Base-by-base conservation (phyloP, 441 rosid genomes). In the Melastoma candidum region DNA sequence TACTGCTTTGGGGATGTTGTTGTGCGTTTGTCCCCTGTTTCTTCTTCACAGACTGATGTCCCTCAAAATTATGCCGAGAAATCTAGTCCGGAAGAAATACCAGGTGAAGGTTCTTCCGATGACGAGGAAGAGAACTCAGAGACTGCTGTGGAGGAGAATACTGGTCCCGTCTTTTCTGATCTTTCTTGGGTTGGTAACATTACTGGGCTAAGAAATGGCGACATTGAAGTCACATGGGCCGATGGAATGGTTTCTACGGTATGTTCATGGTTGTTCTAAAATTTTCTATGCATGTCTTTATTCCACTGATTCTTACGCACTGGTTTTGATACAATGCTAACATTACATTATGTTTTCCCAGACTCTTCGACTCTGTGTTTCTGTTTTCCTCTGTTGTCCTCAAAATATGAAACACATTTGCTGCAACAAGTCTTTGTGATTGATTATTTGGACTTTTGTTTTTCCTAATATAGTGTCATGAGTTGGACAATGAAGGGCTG, bases 171-270 rank as follows among this genome's bases (percentile, higher is more conserved):
- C 43, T 72, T 75, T 59, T 68, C 83, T 6, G 83, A 87, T 72
- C 87, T 85, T 53, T 87, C 97, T 47, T 94, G 97, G 97, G 95
- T 90, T 63, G 97, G 97, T 60, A 85, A 90, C 74, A 79, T 94
- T 68, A 87, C 87, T 66, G 97, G 90, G 56, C 84, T 90, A 25
- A 80, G 68, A 68, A 78, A 90, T 74, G 99, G 97, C 64, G 87
- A 89, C 60, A 90, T 94, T 60, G 90, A 94, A 76, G 99, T 94
- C 61, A 80, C 96, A 49, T 94, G 97, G 99, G 97, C 96, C 17
- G 89, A 89, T 66, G 92, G 96, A 68, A 83, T 74, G 84, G 80
- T 93, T 64, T 93, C 99, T 63, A 76, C 46, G 90, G 99, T 93
- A 89, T 41, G 66, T 66, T 39, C 59, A 25, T 17, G 12, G 56